Evolutionary conservation across 305 asterid species (phyloP).

Genomic region (Lippia alba): DNA sequence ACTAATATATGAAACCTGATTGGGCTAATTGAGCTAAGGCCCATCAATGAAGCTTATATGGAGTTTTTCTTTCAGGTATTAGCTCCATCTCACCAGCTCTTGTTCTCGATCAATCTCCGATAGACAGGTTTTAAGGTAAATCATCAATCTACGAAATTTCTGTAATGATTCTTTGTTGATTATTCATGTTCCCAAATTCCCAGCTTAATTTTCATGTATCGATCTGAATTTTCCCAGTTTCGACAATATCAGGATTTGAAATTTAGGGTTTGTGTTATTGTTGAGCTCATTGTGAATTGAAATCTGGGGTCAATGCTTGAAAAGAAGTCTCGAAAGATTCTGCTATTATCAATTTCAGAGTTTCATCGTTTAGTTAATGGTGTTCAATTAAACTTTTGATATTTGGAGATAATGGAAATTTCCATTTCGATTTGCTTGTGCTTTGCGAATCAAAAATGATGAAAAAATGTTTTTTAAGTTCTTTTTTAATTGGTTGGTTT

Average conservation of each 20-base stretch:
- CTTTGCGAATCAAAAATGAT: neutral
- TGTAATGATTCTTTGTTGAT: neutral
- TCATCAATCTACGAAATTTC: conserved; percentile 3
- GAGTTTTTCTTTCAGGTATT: neutral
- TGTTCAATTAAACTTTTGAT: conserved; percentile 34
- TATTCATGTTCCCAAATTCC: neutral
- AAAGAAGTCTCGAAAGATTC: too few relatives aligned
- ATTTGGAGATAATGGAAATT: neutral
- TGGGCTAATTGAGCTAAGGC: neutral
- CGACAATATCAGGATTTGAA: neutral
- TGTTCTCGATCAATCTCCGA: conserved; percentile 6
- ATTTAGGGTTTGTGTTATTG: conserved; percentile 13
- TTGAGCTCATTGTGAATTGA: neutral
- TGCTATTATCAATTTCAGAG: too few relatives aligned
- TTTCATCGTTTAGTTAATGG: too few relatives aligned
- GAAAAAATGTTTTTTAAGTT: too few relatives aligned
- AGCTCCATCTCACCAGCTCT: neutral
- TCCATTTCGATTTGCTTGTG: neutral
- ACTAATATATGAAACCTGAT: neutral
- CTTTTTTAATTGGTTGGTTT: too few relatives aligned
- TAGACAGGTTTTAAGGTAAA: conserved; percentile 19
- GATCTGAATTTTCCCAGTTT: neutral
- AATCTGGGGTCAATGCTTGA: too few relatives aligned
- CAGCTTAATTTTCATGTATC: neutral
- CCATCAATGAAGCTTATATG: neutral